Conservation (phyloP, 1,139 yeast genomes). For the Eremothecium cymbalariae region DNA sequence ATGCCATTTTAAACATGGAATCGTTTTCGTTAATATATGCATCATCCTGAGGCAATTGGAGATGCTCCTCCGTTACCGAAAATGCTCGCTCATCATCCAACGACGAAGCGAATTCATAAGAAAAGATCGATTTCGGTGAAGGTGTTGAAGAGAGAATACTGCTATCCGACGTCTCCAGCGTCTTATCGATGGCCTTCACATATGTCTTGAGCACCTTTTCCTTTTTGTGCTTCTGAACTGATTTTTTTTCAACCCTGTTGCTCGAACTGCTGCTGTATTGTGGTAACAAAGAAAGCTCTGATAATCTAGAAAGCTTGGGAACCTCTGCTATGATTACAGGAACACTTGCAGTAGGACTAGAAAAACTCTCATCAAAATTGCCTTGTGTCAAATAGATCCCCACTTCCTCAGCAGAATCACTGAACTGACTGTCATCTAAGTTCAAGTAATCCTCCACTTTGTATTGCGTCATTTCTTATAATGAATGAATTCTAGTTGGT, state of each 20-base stretch:
- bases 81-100: conserved; percentile 4
- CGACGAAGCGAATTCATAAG: conserved; percentile 5
- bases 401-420: conserved; percentile 2
- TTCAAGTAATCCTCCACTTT: conserved; percentile 5
- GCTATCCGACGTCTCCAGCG: conserved; percentile 6
- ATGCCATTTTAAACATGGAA: conserved; percentile 3
- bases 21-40: conserved; percentile 3
- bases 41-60: conserved; percentile 4
- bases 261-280: conserved; percentile 4
- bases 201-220: conserved; percentile 3
- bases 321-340: conserved; percentile 3
- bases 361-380: background rate
- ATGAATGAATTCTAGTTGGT: conserved; percentile 5
- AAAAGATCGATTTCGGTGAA: conserved; percentile 5
- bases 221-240: conserved; percentile 2
- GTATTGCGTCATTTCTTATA: conserved; percentile 4
- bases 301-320: conserved; percentile 3
- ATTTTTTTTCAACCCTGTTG: conserved; percentile 5
- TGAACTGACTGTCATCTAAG: conserved; percentile 4
- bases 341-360: background rate
- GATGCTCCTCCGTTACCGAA: conserved; percentile 4
- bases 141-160: conserved; percentile 6
- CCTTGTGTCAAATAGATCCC: conserved; percentile 1
- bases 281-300: conserved; percentile 5
- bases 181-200: conserved; percentile 4